These are phyloP conservation scores for Exophiala aquamarina DNA, from an alignment of 2,329 filamentous ascomycete genomes.

Conservation along the genomic window DNA sequence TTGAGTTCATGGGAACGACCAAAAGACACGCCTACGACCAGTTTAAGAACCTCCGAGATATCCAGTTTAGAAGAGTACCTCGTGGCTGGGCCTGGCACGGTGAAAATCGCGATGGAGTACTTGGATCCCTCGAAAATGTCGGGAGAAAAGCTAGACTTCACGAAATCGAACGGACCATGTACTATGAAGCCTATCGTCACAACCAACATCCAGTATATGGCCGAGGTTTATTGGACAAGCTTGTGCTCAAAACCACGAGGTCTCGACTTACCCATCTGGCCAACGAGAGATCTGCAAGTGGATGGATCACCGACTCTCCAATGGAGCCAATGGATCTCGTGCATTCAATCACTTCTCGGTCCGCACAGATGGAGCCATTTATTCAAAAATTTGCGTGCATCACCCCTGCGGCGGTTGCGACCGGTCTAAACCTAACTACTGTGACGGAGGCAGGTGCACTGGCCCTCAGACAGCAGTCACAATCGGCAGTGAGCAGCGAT, in stretches of 20 bases:
- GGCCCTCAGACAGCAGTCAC: slow-evolving; percentile 58
- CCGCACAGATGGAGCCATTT: slow-evolving; percentile 68
- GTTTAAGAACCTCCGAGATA: slow-evolving; percentile 69
- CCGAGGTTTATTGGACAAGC: slow-evolving; percentile 70
- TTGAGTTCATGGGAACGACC: slow-evolving; percentile 54
- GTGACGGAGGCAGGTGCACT: slow-evolving; percentile 62
- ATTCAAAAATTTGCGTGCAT: slow-evolving; percentile 90
- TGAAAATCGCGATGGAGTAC: slow-evolving; percentile 53
- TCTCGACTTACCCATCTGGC: slow-evolving; percentile 62
- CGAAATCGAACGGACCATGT: slow-evolving; percentile 77
- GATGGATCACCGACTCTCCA: slow-evolving; percentile 17
- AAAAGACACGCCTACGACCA: slow-evolving; percentile 69
- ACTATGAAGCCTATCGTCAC: slow-evolving; percentile 76
- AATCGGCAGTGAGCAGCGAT: slow-evolving; percentile 59
- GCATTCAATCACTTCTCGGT: slow-evolving; percentile 71
- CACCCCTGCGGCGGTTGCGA: slow-evolving; percentile 82
- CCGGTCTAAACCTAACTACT: slow-evolving; percentile 69
- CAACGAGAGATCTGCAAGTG: slow-evolving; percentile 44
- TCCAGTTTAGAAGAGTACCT: slow-evolving; percentile 60
- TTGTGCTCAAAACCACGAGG: slow-evolving; percentile 64
- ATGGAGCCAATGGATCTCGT: slow-evolving; percentile 63
- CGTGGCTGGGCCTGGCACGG: slow-evolving; percentile 17
- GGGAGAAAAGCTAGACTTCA: slow-evolving; percentile 70
- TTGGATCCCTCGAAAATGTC: slow-evolving; percentile 71
- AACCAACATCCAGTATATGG: slow-evolving; percentile 82